These are phyloP conservation scores for Phalaenopsis aphrodite DNA, from an alignment of 106 monocot genomes.

Conservation along the genomic window DNA sequence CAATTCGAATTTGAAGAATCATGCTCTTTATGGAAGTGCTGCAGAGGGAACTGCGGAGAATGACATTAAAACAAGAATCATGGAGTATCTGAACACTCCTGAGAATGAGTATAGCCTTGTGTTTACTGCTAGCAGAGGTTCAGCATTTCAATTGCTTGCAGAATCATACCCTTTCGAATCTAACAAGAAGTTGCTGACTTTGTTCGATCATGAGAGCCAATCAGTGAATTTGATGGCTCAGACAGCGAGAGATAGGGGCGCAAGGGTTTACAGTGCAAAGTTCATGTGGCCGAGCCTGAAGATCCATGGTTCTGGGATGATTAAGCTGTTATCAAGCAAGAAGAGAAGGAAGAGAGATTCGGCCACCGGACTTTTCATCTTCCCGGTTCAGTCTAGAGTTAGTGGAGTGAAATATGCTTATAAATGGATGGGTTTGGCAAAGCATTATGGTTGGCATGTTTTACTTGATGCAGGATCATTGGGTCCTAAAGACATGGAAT, in stretches of 20 bases:
- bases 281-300: slow-evolving; percentile 32
- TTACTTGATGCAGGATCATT: slow-evolving; percentile 92
- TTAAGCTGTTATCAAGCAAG: slow-evolving; percentile 40
- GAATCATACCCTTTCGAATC: slow-evolving; percentile 56
- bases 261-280: slow-evolving; percentile 9
- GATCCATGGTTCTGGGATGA: slow-evolving; percentile 60
- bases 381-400: slow-evolving; percentile 87
- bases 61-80: slow-evolving; percentile 47
- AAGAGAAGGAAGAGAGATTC: slow-evolving; percentile 61
- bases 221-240: slow-evolving; percentile 56
- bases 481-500: slow-evolving; percentile 99
- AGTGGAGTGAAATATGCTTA: slow-evolving; percentile 88
- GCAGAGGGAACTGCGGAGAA: slow-evolving; percentile 42
- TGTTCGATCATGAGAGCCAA: slow-evolving; percentile 77
- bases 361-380: slow-evolving; percentile 72
- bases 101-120: slow-evolving; percentile 63
- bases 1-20: slow-evolving; percentile 49
- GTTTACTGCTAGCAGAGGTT: slow-evolving; percentile 64
- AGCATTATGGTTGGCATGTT: slow-evolving; percentile 97
- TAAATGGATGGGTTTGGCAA: slow-evolving; percentile 98
- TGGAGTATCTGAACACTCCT: slow-evolving; percentile 58
- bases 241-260: slow-evolving; percentile 21
- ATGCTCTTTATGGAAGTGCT: slow-evolving; percentile 50
- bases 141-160: slow-evolving; percentile 61
- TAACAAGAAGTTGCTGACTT: slow-evolving; percentile 59